Evolutionary conservation across 2,329 filamentous ascomycete species (phyloP), one percentile per base, ranked within the genome.

Genomic region (Paraconiothyrium brasiliense): DNA sequence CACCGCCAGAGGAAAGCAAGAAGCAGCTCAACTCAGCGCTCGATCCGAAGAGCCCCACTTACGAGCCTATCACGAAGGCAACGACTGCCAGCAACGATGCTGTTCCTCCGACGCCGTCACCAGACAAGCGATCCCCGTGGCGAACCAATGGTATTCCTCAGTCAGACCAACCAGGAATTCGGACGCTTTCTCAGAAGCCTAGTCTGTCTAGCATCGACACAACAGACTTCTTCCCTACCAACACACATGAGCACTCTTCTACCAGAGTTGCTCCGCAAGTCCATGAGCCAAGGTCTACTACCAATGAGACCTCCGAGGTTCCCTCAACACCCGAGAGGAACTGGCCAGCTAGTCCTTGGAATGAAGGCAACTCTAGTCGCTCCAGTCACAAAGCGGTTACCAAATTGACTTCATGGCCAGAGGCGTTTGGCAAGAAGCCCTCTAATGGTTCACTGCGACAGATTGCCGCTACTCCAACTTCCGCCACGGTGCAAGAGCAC

Each of bases 41-140:
- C n/a, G 73, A 80, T 44, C 78, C 78, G 9, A 77, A 77, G 66
- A 79, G 76, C 34, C 78, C 78, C 8, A 79, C 76, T 3, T 80
- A 79, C 48, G 75, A 79, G 61, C 78, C 78, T 10, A 61, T 66
- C 11, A 56, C 60, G 7, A 74, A 73, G 22, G 50, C 60, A 6
- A 58, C 57, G 30, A 57, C 56, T 27, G 56, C 43, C 14, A 52
- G 24, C 9, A 67, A 67, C 37, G 60, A 60, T 2, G 63, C 67
- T 37, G 62, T 67, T 32, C 71, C 71, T 27, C 73, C 76, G 20
- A 75, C 73, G 3, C 74, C 76, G 20, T 78, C 78, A 8, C 74
- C 76, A 4, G 69, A 70, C 32, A 75, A 78, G 59, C 65, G 59
- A 8, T 71, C 71, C 43, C 52, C 69, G 4, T 75, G 74, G 74